Conservation (phyloP, 2,329 filamentous ascomycete genomes). For the Chaetomiaceae sp. region DNA sequence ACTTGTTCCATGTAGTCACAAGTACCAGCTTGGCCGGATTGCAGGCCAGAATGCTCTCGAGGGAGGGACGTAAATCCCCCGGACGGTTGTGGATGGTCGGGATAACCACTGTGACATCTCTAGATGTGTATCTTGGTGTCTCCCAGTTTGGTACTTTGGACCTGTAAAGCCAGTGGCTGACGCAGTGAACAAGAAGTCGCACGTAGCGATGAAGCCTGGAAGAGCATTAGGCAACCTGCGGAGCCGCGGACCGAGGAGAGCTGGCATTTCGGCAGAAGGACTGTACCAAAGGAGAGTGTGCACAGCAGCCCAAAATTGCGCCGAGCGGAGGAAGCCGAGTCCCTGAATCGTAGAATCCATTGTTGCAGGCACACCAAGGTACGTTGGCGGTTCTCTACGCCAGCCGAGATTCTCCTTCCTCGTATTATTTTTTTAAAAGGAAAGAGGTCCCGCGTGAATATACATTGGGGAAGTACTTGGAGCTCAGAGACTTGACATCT, state of each 20-base stretch:
- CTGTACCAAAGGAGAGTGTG: slow-evolving; percentile 39
- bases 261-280: not conserved
- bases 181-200: slow-evolving; percentile 75
- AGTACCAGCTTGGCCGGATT: slow-evolving; percentile 69
- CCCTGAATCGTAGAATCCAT: slow-evolving; percentile 24
- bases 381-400: too few species aligned
- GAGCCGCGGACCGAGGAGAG: too few species aligned
- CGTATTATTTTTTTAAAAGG: too few species aligned
- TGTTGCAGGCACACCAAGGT: slow-evolving; percentile 22
- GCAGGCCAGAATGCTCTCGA: slow-evolving; percentile 69
- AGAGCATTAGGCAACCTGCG: too few species aligned
- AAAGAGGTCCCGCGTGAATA: too few species aligned
- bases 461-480: too few species aligned
- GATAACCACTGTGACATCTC: slow-evolving; percentile 90
- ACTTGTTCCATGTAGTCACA: slow-evolving; percentile 79
- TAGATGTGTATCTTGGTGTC: slow-evolving; percentile 69
- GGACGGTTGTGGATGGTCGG: slow-evolving; percentile 86
- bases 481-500: too few species aligned
- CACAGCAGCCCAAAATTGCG: slow-evolving; percentile 42
- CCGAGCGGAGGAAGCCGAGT: slow-evolving; percentile 36
- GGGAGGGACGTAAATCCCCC: slow-evolving; percentile 73
- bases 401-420: too few species aligned
- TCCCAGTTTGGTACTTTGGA: slow-evolving; percentile 69
- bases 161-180: slow-evolving; percentile 81
- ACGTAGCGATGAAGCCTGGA: slow-evolving; percentile 78